phyloP scores from a whole-genome alignment of 495 filamentous ascomycete species.

The Penicillium silybi region DNA sequence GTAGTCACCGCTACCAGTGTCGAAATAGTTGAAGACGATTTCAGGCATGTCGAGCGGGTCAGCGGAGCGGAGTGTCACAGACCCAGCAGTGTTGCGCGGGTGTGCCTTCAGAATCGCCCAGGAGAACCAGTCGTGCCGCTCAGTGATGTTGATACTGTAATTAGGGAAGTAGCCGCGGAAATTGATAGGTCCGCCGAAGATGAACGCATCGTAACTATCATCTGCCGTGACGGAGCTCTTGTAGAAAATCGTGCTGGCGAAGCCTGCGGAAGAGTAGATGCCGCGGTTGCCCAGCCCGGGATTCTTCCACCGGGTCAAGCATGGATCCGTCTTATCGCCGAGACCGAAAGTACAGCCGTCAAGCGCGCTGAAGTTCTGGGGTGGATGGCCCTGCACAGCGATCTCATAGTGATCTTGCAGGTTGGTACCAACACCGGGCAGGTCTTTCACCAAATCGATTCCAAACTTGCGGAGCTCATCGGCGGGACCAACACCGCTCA shows the following conservation, averaged over 20 bases:
- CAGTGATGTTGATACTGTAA: slow-evolving; percentile 17
- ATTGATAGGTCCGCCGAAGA: slow-evolving; percentile 47
- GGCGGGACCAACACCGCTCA: slow-evolving; percentile 56
- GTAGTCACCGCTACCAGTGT: slow-evolving; percentile 29
- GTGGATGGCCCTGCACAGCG: slow-evolving; percentile 40
- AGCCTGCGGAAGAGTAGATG: slow-evolving; percentile 45
- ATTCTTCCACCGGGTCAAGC: slow-evolving; percentile 31
- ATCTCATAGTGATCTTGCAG: slow-evolving; percentile 63
- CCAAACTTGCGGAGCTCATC: slow-evolving; percentile 41
- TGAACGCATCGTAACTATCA: slow-evolving; percentile 43
- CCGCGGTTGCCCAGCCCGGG: slow-evolving; percentile 34
- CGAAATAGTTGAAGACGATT: slow-evolving; percentile 56
- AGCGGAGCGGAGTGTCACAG: slow-evolving; percentile 41
- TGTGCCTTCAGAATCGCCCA: slow-evolving; percentile 52
- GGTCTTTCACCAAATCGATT: slow-evolving; percentile 50
- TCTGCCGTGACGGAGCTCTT: slow-evolving; percentile 36
- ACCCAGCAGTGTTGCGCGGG: slow-evolving; percentile 48
- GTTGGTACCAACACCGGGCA: slow-evolving; percentile 63
- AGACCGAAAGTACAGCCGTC: slow-evolving; percentile 9
- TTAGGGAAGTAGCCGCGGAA: slow-evolving; percentile 39
- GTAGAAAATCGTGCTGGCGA: slow-evolving; percentile 43
- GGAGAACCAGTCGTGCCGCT: slow-evolving; percentile 24
- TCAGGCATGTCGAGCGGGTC: slow-evolving; percentile 49
- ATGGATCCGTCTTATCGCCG: slow-evolving; percentile 2
- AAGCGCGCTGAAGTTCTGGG: slow-evolving; percentile 38